Base-by-base conservation (phyloP, 306 rosid species). In the Trifolium fragiferum region DNA sequence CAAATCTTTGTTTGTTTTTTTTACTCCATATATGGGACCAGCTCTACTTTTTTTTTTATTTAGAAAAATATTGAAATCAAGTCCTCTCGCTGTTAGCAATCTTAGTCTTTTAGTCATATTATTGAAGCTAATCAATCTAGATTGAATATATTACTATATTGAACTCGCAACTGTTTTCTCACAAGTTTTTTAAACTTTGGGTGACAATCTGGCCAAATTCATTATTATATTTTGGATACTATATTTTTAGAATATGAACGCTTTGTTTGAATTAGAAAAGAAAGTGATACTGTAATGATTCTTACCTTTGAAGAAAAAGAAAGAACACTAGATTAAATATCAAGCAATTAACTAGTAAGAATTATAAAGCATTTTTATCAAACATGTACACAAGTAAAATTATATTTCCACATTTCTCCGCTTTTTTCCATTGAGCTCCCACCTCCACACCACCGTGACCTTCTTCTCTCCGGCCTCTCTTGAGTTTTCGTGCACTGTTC, bases 21-120 rank as follows among this genome's bases (percentile, higher is more conserved):
- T 78, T 73, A 78, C 77, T 30, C 61, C 4, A 70, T 33, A 23
- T 23, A 25, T 78, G 72, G 50, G 53, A 72, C 69, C 70, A 32
- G 6, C 30, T 7, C 5, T 7, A 33, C 27, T 20, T 27, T 5
- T 18, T 16, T 13, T 15, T 21, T 53, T 11, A 14, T 3, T 21
- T 2, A 5, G 6, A 14, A 43, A 41, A 21, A 7, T 37, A 10
- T 20, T 74, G 16, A 8, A 27, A 62, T 35, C 68, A 33, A 16
- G 27, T n/a, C 3, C 20, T 32, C 43, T 57, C 59, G 27, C 27
- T 19, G 27, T 19, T 53, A 53, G 8, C 59, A 18, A 9, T 53
- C 27, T 27, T 27, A 27, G 5, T 27, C 33, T 30, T 30, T 30
- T 30, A 30, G 33, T 30, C 33, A 30, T 30, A 30, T 30, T 30